A percentile compares a stretch with the other conserved stretches of the same genome.
Conservation (phyloP, 2,329 filamentous ascomycete genomes). For the Nigrospora osmanthi region DNA sequence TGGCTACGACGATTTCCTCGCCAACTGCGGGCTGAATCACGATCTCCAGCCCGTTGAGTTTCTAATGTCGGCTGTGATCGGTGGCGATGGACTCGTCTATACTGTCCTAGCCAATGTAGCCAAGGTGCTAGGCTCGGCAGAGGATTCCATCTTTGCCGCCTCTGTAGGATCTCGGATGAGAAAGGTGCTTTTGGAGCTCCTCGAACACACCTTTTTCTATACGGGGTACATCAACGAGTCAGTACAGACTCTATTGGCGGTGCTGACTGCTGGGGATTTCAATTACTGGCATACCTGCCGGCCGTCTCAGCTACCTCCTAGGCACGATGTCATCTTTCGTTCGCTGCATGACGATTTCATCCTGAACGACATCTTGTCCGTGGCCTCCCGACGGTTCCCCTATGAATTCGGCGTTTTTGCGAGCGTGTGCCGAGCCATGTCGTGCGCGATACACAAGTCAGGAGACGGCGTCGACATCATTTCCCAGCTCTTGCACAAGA, state of each 20-base stretch:
- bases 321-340: conserved; percentile 24
- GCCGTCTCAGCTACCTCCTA: conserved; percentile 26
- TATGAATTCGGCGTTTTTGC: conserved; percentile 79
- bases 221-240: conserved; percentile 69
- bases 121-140: conserved; percentile 33
- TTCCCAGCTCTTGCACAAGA: conserved; percentile 56
- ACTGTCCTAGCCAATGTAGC: conserved; percentile 46
- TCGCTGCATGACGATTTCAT: conserved; percentile 49
- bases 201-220: conserved; percentile 58
- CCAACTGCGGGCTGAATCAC: conserved; percentile 39
- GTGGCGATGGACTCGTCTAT: conserved; percentile 40
- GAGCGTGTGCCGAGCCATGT: conserved; percentile 59
- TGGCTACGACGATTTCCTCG: conserved; percentile 50
- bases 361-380: conserved; percentile 52
- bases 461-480: conserved; percentile 36
- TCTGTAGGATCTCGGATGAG: conserved; percentile 57
- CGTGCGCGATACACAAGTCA: conserved; percentile 32
- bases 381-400: conserved; percentile 72
- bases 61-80: conserved; percentile 40
- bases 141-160: conserved; percentile 38
- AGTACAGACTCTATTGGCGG: conserved; percentile 55
- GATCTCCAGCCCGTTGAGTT: conserved; percentile 43
- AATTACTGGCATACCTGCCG: conserved; percentile 46
- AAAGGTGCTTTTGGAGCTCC: conserved; percentile 58
- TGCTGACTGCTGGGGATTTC: conserved; percentile 46